Evolutionary conservation across 202 grass and related monocot genomes (phyloP).

Genomic region (Brachypodium distachyon): DNA sequence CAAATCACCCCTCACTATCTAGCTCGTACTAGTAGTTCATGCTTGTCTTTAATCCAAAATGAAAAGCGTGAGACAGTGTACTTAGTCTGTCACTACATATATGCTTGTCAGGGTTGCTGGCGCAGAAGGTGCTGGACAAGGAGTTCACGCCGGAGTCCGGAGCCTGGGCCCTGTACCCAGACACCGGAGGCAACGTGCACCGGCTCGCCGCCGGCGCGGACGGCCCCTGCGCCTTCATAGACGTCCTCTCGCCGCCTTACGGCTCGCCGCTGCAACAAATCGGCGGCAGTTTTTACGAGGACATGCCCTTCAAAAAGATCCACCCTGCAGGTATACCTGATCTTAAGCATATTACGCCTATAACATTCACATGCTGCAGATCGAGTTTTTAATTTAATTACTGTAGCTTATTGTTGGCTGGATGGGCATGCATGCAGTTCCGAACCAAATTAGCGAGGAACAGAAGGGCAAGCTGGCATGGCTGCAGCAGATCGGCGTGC

Average conservation of each 20-base stretch:
- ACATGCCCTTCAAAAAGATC: too few relatives aligned
- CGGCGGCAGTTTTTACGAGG: constrained; percentile 69
- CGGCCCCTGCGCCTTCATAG: constrained; percentile 46
- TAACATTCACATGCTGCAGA: too few relatives aligned
- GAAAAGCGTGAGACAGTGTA: too few relatives aligned
- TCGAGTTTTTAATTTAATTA: too few relatives aligned
- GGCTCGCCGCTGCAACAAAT: constrained; percentile 24
- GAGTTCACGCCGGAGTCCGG: constrained; percentile 46
- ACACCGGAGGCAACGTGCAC: constrained; percentile 73
- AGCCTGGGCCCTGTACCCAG: constrained; percentile 54
- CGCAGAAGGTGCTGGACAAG: constrained; percentile 39
- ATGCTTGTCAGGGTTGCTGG: constrained; percentile 39
- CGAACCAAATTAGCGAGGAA: too few relatives aligned
- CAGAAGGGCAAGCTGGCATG: constrained; percentile 24
- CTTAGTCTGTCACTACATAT: too few relatives aligned
- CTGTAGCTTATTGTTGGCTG: neutral
- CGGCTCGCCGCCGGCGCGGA: constrained; percentile 34
- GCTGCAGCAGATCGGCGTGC: constrained; percentile 39
- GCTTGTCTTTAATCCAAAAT: too few relatives aligned
- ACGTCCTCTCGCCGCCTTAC: constrained; percentile 69
- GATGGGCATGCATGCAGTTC: neutral
- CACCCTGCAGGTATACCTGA: too few relatives aligned
- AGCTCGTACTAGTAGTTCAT: too few relatives aligned
- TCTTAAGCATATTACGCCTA: too few relatives aligned
- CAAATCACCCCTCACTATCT: too few relatives aligned